Evolutionary conservation across 331 rosid genomes (phyloP).

Genomic region (Pyracantha coccinea): DNA sequence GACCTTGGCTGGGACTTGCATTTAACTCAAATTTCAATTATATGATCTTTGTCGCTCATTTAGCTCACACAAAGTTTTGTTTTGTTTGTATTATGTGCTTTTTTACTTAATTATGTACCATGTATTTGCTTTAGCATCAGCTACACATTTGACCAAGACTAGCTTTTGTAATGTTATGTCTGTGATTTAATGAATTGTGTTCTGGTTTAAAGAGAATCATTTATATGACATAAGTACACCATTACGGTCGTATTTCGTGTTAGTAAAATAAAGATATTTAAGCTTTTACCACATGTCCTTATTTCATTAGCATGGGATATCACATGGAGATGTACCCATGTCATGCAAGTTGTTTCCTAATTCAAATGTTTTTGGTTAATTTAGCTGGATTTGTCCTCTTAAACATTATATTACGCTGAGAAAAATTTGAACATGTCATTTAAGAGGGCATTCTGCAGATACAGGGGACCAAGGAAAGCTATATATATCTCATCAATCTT

Average conservation of each 20-base stretch:
- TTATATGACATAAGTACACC: too few species aligned
- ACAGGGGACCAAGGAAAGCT: not conserved
- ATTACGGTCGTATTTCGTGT: fast-evolving
- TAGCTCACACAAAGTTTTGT: not conserved
- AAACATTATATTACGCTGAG: not conserved
- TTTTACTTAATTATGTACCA: not conserved
- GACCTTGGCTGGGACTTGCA: not conserved
- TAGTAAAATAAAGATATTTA: too few species aligned
- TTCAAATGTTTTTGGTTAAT: not conserved
- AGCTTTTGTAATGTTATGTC: not conserved
- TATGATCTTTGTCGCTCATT: not conserved
- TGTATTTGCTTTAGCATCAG: not conserved
- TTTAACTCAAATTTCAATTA: not conserved
- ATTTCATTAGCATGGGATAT: too few species aligned
- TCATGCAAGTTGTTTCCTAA: too few species aligned
- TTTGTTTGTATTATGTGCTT: not conserved
- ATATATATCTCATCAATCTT: not conserved
- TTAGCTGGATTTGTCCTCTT: not conserved
- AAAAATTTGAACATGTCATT: not conserved
- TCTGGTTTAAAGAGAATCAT: not conserved
- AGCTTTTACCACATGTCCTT: too few species aligned
- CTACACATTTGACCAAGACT: too few species aligned
- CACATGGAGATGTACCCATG: too few species aligned
- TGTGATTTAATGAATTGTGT: not conserved
- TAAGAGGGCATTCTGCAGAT: not conserved